These are phyloP conservation scores for Sanghuangporus weigelae DNA, from an alignment of 1,284 basidiomycete genomes.

Conservation along the genomic window DNA sequence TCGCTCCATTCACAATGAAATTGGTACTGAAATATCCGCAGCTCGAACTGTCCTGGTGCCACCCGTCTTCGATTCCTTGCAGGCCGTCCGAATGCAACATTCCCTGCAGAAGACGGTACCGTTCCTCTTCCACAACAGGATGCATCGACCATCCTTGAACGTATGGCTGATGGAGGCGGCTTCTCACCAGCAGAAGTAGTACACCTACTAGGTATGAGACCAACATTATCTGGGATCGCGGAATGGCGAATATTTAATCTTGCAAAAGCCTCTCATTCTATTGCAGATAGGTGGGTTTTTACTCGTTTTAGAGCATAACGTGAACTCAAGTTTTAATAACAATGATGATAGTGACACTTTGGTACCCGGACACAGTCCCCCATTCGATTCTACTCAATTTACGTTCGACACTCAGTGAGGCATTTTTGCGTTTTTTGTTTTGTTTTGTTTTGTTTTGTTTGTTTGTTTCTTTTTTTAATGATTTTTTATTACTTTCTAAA, in stretches of 20 bases:
- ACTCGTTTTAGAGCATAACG: no score
- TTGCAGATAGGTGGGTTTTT: conserved; percentile 11
- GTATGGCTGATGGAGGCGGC: conserved; percentile 22
- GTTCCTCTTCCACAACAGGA: conserved; percentile 27
- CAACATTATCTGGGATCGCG: background rate
- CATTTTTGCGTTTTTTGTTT: no score
- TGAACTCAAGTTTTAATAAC: no score
- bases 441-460: no score
- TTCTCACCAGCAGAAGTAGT: conserved; percentile 29
- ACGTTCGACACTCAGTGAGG: conserved; percentile 19
- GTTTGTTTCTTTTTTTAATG: no score
- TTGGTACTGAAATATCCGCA: background rate
- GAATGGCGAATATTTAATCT: no score
- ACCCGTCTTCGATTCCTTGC: conserved; percentile 26
- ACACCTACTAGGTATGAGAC: conserved; percentile 20
- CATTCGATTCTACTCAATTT: conserved; percentile 22
- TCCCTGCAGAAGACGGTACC: conserved; percentile 24
- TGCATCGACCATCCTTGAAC: conserved; percentile 26
- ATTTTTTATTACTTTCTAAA: no score
- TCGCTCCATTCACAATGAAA: background rate
- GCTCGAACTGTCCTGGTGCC: conserved; percentile 27
- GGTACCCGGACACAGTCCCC: conserved; percentile 15
- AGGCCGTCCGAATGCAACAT: conserved; percentile 22
- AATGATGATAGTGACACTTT: conserved; percentile 12
- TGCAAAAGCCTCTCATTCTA: conserved; percentile 18